These are phyloP conservation scores for Wallacemonas sp. DNA, from an alignment of 208 protist genomes.

Conservation along the genomic window DNA sequence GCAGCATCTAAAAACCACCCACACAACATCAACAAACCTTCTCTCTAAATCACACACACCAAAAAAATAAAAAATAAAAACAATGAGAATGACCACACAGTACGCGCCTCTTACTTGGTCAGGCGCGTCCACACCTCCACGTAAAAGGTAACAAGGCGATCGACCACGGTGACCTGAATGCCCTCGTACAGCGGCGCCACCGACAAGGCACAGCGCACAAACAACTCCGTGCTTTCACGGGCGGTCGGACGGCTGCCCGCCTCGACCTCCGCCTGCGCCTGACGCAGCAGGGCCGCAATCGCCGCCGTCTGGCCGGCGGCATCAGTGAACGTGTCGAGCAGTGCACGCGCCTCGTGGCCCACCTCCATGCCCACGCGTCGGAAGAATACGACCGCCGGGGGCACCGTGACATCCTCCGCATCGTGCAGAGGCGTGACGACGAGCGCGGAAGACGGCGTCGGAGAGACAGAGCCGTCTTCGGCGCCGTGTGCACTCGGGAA, in stretches of 20 bases:
- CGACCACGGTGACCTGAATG: conserved; percentile 63
- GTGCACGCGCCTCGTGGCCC: conserved; percentile 42
- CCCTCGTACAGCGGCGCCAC: conserved; percentile 66
- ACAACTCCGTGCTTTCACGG: conserved; percentile 60
- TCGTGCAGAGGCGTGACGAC: background rate
- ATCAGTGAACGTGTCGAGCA: conserved; percentile 38
- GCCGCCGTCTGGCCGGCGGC: conserved; percentile 47
- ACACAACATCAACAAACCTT: conserved; percentile 8
- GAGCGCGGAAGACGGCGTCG: background rate
- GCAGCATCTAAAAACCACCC: background rate
- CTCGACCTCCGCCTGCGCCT: conserved; percentile 26
- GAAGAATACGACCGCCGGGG: conserved; percentile 39
- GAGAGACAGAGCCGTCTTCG: background rate
- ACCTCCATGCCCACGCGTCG: conserved; percentile 39
- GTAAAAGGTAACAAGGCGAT: conserved; percentile 82
- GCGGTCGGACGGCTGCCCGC: conserved; percentile 35
- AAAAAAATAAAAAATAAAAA: background rate
- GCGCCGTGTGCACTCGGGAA: background rate
- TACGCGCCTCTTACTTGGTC: conserved; percentile 27
- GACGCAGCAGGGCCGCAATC: conserved; percentile 34
- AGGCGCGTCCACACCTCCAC: conserved; percentile 79
- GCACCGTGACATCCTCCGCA: conserved; percentile 24
- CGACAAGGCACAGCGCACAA: conserved; percentile 35
- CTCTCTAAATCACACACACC: background rate
- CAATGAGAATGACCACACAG: background rate